These are phyloP conservation scores for Suillus variegatus DNA, from an alignment of 768 basidiomycete species.

Conservation along the genomic window DNA sequence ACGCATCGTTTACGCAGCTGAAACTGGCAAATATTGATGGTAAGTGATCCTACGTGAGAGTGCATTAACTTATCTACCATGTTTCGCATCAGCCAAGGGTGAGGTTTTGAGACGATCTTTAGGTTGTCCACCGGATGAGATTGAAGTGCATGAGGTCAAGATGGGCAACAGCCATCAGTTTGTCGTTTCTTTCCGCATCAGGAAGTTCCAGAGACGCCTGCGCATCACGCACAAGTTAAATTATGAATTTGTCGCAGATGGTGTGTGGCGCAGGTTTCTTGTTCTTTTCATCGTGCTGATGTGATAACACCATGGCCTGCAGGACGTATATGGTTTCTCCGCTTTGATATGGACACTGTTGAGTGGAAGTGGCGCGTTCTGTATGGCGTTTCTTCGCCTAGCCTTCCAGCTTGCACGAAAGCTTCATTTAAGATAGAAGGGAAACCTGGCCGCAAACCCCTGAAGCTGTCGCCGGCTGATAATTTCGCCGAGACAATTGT, in stretches of 20 bases:
- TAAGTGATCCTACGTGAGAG: no score
- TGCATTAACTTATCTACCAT: no score
- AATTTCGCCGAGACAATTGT: neutral
- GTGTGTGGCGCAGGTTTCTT: neutral
- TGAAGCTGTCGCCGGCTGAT: accelerated
- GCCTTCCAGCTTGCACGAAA: neutral
- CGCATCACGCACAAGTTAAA: neutral
- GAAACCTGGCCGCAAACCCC: neutral
- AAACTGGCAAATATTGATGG: no score
- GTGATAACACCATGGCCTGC: neutral
- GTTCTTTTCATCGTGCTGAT: neutral
- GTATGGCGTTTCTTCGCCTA: neutral
- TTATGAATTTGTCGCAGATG: neutral
- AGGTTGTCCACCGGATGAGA: neutral
- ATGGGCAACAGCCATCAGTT: no score
- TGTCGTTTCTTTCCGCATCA: no score
- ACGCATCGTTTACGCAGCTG: no score
- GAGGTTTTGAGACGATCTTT: neutral
- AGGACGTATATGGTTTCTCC: neutral
- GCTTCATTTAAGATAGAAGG: neutral
- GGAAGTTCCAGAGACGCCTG: no score
- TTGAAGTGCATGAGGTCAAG: neutral
- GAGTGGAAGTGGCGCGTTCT: no score
- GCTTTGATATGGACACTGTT: neutral
- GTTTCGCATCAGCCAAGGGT: no score